Evolutionary conservation across 495 filamentous ascomycete genomes (phyloP).

Genomic region (Hypoxylon fragiforme): DNA sequence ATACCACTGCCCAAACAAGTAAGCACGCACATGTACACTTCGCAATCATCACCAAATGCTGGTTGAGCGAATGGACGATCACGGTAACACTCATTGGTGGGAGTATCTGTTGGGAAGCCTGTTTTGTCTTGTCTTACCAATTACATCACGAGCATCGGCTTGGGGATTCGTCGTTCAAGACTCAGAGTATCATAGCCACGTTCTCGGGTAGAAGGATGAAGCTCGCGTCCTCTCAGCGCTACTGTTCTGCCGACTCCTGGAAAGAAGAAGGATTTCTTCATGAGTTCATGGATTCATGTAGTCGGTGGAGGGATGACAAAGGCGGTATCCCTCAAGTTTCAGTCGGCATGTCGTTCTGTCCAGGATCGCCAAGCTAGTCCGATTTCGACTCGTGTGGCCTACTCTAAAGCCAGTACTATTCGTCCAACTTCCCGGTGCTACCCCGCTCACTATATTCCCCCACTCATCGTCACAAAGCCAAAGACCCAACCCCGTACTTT

Average conservation of each 20-base stretch:
- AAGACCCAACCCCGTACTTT: conserved; percentile 19
- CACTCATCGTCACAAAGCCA: conserved; percentile 9
- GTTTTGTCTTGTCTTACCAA: conserved; percentile 16
- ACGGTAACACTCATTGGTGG: conserved; percentile 8
- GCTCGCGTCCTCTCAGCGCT: not conserved
- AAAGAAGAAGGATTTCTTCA: too few species aligned
- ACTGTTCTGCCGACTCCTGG: not conserved
- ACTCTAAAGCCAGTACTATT: conserved; percentile 30
- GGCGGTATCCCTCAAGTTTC: conserved; percentile 8
- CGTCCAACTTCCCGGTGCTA: conserved; percentile 21
- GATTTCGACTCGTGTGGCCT: conserved; percentile 25
- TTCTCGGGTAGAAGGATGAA: not conserved
- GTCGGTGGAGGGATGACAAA: conserved; percentile 6
- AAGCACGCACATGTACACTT: not conserved
- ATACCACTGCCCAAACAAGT: not conserved
- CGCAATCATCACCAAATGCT: not conserved
- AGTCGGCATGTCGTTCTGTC: conserved; percentile 29
- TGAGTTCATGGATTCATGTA: not conserved
- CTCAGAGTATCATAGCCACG: not conserved
- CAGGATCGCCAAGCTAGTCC: conserved; percentile 34
- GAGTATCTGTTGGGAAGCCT: conserved; percentile 1
- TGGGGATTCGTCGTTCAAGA: not conserved
- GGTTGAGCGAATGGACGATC: conserved; percentile 1
- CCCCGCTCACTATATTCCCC: conserved; percentile 34
- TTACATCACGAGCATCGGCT: conserved; percentile 13